Evolutionary conservation across 306 rosid species (phyloP), one percentile per base, ranked within the genome.

Genomic region (Pachyrhizus erosus): DNA sequence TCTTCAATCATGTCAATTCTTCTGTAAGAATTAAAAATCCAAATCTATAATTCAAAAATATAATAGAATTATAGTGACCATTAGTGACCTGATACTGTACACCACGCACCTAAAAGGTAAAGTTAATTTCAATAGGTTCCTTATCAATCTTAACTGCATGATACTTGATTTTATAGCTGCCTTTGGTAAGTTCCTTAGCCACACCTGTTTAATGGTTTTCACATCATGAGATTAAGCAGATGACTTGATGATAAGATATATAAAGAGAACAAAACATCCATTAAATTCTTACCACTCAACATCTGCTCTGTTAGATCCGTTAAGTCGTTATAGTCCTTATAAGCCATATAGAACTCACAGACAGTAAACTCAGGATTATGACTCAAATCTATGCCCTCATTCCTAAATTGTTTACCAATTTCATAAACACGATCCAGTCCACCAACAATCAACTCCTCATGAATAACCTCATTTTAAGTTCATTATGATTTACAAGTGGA

Each of bases 361-460:
- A 98, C 92, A 42, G 99, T 96, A 85, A 92, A 96, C 84, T 96
- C 99, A 4, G 98, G 98, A 83, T 93, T 93, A 70, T 96, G 99
- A 0, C 97, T 96, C 88, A 96, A 92, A 91, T 96, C 99, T 24
- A 96, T 93, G 42, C 99, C 98, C 93, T 95, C 98, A 18, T 96
- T 93, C 86, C 99, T 96, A 79, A 96, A 93, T 70, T 92, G 99
- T 84, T 96, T 93, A 37, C 99, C 99, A 24, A 96, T 96, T 92
- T 96, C 99, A 93, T 96, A 96, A 60, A 96, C 99, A 84, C 99
- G 99, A 24, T 92, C 97, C 72, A 96, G 86, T 71, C 97, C 99
- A 82, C 98, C 99, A 83, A 93, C 97, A 84, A 96, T 92, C 70
- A 96, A 87, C 88, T 96, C 88, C 98, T 88, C 99, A 93, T 92